phyloP scores from a whole-genome alignment of 768 basidiomycete genomes.

The Panellus pusillus region DNA sequence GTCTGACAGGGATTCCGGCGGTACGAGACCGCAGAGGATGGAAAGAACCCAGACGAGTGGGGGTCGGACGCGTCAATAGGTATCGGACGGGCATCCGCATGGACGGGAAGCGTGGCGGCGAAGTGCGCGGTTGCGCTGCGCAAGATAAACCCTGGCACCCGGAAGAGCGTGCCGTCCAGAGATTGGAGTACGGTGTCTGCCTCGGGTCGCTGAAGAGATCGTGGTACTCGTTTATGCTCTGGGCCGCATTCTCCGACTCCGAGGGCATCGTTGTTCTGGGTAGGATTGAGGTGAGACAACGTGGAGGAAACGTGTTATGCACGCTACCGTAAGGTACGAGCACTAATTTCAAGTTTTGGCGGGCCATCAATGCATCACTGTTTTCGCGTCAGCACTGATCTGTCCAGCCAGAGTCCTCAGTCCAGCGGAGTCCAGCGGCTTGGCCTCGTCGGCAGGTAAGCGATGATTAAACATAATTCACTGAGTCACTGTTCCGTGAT shows the following conservation, averaged over 20 bases:
- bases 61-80: constrained; percentile 3
- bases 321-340: too few species aligned
- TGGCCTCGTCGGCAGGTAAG: too few species aligned
- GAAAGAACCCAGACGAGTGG: constrained; percentile 2
- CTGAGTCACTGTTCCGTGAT: too few species aligned
- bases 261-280: constrained; percentile 1
- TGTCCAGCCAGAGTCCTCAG: too few species aligned
- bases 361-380: too few species aligned
- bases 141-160: constrained; percentile 33
- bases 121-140: constrained; percentile 17
- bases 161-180: constrained; percentile 36
- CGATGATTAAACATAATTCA: too few species aligned
- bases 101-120: constrained; percentile 9
- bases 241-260: not conserved
- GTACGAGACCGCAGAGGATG: constrained; percentile 14
- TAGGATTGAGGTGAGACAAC: not conserved
- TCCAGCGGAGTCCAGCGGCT: too few species aligned
- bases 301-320: constrained; percentile 3
- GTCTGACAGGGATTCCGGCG: not conserved
- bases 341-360: too few species aligned
- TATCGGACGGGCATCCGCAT: not conserved
- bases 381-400: too few species aligned
- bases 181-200: constrained; percentile 39
- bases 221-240: not conserved
- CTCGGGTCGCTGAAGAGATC: constrained; percentile 23